Evolutionary conservation across 768 basidiomycete genomes (phyloP).

Genomic region (Gloeophyllum trabeum): DNA sequence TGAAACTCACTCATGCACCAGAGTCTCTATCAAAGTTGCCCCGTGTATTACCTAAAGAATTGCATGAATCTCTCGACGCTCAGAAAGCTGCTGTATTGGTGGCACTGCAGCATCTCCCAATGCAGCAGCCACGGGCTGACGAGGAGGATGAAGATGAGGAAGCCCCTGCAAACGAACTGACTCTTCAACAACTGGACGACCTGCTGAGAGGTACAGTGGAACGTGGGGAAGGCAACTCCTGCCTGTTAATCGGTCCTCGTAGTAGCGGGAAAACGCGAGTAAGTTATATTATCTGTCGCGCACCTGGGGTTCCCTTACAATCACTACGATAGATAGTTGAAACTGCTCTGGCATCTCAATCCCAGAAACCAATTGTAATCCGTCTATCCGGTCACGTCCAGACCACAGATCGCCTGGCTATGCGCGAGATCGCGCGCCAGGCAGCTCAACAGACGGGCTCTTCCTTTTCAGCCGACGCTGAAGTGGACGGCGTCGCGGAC

Average conservation of each 20-base stretch:
- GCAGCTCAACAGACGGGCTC: slow-evolving; percentile 67
- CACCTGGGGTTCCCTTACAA: slow-evolving; percentile 3
- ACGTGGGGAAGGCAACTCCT: slow-evolving; percentile 90
- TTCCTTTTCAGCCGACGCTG: slow-evolving; percentile 32
- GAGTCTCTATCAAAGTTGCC: background rate
- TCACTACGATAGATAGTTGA: slow-evolving; percentile 41
- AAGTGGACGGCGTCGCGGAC: slow-evolving; percentile 39
- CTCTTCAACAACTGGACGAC: slow-evolving; percentile 45
- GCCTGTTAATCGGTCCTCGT: slow-evolving; percentile 73
- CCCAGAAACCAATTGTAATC: slow-evolving; percentile 54
- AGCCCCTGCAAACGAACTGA: slow-evolving; percentile 34
- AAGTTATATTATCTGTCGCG: slow-evolving; percentile 14
- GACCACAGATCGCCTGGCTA: slow-evolving; percentile 77
- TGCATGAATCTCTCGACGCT: slow-evolving; percentile 32
- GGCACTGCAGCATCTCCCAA: slow-evolving; percentile 25
- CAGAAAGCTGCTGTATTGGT: slow-evolving; percentile 50
- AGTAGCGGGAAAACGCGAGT: slow-evolving; percentile 84
- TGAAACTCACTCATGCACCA: background rate
- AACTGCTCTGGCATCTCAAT: slow-evolving; percentile 34
- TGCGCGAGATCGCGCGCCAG: slow-evolving; percentile 86
- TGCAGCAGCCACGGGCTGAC: slow-evolving; percentile 9
- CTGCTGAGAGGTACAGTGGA: slow-evolving; percentile 64
- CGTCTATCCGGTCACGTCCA: slow-evolving; percentile 82
- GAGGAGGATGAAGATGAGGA: slow-evolving; percentile 23
- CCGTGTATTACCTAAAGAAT: slow-evolving; percentile 24